Base-by-base conservation (phyloP, 2,329 filamentous ascomycete species). In the Epichloe glyceriae region DNA sequence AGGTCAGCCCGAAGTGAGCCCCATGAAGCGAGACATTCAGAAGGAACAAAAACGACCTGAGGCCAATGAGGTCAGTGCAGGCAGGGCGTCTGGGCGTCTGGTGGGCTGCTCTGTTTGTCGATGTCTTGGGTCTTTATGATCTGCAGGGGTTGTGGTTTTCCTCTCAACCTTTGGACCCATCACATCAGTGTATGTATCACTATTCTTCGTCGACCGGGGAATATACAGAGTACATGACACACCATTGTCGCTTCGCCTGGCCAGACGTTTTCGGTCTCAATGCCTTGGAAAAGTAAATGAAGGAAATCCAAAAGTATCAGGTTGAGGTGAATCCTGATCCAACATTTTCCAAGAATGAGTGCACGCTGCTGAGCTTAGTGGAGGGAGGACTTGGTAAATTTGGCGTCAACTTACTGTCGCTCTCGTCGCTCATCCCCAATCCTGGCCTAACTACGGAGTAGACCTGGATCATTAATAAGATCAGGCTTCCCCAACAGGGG, bases 101-200 rank as follows among this genome's bases (percentile, higher is more conserved):
- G 11, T 38, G 15, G 37, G 20, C 35, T 47, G n/a, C 44, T 14
- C 7, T 46, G 14, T 41, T 50, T 40, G 49, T 39, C 37, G 37
- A 26, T 50, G 37, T 50, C 43, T 35, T 46, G 43, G 22, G 34
- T 43, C 46, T 34, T 41, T 38, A n/a, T 37, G 48, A 33, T 38
- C 19, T 15, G 26, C 38, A 42, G 47, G 38, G 22, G 22, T 7
- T 26, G 22, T 26, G 22, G 22, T 26, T 26, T 26, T 26, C 22
- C 22, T 26, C 22, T 26, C 22, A 26, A 8, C 22, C 22, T 26
- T 26, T 26, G 22, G 22, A 26, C 22, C 22, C 47, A 49, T 37
- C 39, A 37, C 47, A 35, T 42, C 47, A 49, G 35, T 49, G 26
- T 49, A 39, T 26, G 22, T 26, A 41, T 49, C 47, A 49, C 47